These are phyloP conservation scores for Echinochloa phyllopogon DNA, from an alignment of 176 grass and related monocot genomes.

Conservation along the genomic window DNA sequence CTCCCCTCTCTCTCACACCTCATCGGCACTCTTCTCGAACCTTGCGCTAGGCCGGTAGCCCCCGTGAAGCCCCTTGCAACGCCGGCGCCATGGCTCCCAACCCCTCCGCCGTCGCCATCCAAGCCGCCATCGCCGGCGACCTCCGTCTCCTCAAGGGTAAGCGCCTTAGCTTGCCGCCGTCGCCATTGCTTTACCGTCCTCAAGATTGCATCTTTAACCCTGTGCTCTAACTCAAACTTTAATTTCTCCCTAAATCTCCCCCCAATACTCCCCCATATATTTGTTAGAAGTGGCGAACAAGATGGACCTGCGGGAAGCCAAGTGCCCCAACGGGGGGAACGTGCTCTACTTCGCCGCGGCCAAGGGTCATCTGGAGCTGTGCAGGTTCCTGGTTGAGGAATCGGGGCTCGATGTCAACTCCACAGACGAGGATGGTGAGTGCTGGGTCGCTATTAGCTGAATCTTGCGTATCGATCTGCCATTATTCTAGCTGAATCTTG, in stretches of 20 bases:
- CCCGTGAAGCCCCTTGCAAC: neutral
- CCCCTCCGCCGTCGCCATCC: neutral
- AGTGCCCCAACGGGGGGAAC: constrained; percentile 16
- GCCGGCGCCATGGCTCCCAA: neutral
- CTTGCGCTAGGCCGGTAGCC: too few species aligned
- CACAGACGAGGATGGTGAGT: neutral
- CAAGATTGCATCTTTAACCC: neutral
- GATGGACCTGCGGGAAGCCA: constrained; percentile 35
- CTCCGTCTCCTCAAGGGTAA: neutral
- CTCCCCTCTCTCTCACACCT: too few species aligned
- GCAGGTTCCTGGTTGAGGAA: constrained; percentile 54
- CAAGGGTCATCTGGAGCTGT: constrained; percentile 40
- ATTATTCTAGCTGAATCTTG: too few species aligned
- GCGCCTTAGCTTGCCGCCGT: neutral
- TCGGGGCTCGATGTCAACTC: constrained; percentile 44
- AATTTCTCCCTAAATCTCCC: too few species aligned
- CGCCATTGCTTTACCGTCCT: neutral
- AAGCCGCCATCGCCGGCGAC: neutral
- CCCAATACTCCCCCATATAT: neutral
- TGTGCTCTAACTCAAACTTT: neutral
- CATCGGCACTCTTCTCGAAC: too few species aligned
- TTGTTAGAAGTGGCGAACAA: constrained; percentile 14
- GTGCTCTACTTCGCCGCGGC: constrained; percentile 43
- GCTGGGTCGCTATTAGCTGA: neutral
- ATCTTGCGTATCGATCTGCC: neutral